These are phyloP conservation scores for Cordia subcordata DNA, from an alignment of 257 asterid genomes.

Conservation along the genomic window DNA sequence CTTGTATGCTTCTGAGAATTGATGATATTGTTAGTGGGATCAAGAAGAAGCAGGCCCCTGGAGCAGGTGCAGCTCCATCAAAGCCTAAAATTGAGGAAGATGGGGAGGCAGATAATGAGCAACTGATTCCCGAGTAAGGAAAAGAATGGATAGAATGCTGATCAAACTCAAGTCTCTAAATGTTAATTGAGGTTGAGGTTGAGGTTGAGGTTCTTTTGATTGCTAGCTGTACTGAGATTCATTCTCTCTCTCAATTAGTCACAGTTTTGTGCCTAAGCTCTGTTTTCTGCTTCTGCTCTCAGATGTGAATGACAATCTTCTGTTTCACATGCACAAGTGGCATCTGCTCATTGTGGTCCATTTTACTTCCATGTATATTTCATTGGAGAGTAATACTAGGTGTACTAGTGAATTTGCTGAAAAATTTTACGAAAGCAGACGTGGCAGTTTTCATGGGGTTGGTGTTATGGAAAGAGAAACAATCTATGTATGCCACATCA, in stretches of 20 bases:
- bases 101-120: constrained; percentile 89
- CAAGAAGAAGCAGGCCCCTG: constrained; percentile 85
- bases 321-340: neutral
- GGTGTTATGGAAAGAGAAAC: too few species aligned
- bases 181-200: too few species aligned
- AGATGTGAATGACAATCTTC: neutral
- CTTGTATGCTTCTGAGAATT: constrained; percentile 93
- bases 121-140: constrained; percentile 69
- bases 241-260: too few species aligned
- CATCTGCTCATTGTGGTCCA: too few species aligned
- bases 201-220: neutral
- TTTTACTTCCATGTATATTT: too few species aligned
- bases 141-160: neutral
- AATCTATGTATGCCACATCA: too few species aligned
- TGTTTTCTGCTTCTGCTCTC: too few species aligned
- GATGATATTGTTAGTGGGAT: constrained; percentile 96
- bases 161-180: too few species aligned
- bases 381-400: too few species aligned
- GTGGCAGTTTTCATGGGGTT: too few species aligned
- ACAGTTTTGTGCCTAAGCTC: neutral
- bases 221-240: neutral
- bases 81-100: constrained; percentile 73
- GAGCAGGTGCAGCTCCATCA: constrained; percentile 36
- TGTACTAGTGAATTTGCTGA: too few species aligned
- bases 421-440: too few species aligned